These are phyloP conservation scores for Capsella rubella DNA, from an alignment of 441 rosid genomes.

Conservation along the genomic window DNA sequence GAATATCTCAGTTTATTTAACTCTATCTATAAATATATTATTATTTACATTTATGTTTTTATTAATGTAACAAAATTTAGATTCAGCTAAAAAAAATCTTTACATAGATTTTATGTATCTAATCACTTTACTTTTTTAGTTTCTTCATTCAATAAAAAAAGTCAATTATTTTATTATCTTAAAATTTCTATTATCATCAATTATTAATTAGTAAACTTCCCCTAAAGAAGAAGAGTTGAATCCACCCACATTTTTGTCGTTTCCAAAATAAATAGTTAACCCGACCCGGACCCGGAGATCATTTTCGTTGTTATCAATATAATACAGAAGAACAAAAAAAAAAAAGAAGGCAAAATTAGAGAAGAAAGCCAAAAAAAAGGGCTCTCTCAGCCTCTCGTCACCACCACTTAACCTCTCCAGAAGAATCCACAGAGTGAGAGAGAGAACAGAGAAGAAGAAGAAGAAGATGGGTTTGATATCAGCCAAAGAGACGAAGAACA, in stretches of 20 bases:
- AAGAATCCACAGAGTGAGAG: conserved; percentile 8
- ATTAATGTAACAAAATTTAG: background rate
- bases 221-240: too few species aligned
- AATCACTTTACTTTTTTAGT: background rate
- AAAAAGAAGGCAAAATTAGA: background rate
- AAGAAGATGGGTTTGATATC: conserved; percentile 51
- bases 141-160: background rate
- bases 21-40: background rate
- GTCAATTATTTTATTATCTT: background rate
- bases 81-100: background rate
- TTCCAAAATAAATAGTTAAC: background rate
- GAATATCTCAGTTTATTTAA: background rate
- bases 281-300: conserved; percentile 18
- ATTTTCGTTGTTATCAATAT: background rate
- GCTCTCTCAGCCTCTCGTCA: conserved; percentile 29
- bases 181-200: too few species aligned
- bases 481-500: conserved; percentile 40
- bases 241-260: conserved; percentile 6
- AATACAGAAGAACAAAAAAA: conserved; percentile 22
- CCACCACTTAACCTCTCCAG: conserved; percentile 25
- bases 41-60: background rate
- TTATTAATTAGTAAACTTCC: too few species aligned
- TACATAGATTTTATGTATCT: background rate
- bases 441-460: background rate
- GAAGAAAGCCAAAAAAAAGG: conserved; percentile 13